Base-by-base conservation (phyloP, 129 eudicot genomes). In the Arctium minus region DNA sequence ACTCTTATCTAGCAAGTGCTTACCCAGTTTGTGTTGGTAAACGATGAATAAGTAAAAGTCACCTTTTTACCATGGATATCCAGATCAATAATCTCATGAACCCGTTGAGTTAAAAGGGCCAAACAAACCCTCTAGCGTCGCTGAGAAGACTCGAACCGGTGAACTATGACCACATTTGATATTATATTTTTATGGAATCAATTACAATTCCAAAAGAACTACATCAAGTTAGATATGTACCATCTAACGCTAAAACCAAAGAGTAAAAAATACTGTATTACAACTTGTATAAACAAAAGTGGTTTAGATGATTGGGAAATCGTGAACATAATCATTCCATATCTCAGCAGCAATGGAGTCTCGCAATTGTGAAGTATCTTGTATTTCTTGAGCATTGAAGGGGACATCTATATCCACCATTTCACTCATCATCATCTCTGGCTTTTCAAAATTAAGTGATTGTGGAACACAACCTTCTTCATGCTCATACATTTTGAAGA, bases 311-410 rank as follows among this genome's bases (percentile, higher is more conserved):
- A 83, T 46, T 38, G 89, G 85, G 79, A 80, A 90, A 85, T 87
- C 91, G 9, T 64, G 89, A 74, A 81, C 81, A 81, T 85, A 87
- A 86, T 85, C 90, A 84, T 86, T 87, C 93, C 93, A 90, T 70
- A 90, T 87, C 83, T 87, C 93, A 11, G 86, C 64, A 60, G 93
- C 88, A 85, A 90, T 83, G 33, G 88, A 17, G 62, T 90, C 91
- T 17, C 93, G 81, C 83, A 90, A 81, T 36, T 81, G 75, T 13
- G 79, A 74, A 48, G 81, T 73, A 50, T 53, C 30, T 83, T 87
- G 89, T 8, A 90, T 62, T 72, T 85, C 80, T 71, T 87, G 88
- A 6, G 67, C 73, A 15, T 78, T 85, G 74, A 85, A 83, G 33
- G 89, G 89, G 12, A 85, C 33, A 73, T 89, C 90, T 10, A 37